phyloP scores from a whole-genome alignment of 768 basidiomycete species.

The Leccinum broughii region DNA sequence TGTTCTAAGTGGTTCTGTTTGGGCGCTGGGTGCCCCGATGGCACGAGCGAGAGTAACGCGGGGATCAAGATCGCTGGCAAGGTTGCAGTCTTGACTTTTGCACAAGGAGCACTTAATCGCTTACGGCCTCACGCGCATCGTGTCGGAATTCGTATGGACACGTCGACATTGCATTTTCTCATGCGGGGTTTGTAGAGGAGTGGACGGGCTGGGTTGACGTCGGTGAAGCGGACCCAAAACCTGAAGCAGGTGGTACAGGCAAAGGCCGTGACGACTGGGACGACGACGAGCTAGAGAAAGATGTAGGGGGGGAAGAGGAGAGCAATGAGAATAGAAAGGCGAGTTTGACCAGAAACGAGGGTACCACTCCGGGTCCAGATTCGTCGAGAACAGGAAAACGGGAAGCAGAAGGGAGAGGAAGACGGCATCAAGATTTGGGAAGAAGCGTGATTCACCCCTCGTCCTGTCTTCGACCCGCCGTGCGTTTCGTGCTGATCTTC shows the following conservation, averaged over 20 bases:
- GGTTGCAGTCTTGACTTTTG: neutral
- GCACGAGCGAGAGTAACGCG: conserved; percentile 9
- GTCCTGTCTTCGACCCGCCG: neutral
- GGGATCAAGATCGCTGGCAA: conserved; percentile 21
- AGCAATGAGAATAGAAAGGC: neutral
- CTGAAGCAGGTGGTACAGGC: neutral
- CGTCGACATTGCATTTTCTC: neutral
- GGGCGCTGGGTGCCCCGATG: conserved; percentile 5
- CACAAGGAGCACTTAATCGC: conserved; percentile 5
- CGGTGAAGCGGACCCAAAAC: neutral
- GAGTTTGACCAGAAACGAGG: too few relatives aligned
- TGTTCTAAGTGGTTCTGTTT: too few relatives aligned
- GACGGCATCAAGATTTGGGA: conserved; percentile 48
- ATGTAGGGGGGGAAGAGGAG: neutral
- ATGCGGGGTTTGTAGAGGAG: conserved; percentile 2
- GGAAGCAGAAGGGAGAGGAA: neutral
- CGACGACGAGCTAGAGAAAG: conserved; percentile 28
- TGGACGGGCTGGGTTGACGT: conserved; percentile 1
- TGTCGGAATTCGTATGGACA: neutral
- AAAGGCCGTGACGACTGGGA: conserved; percentile 57
- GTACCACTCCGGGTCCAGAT: neutral
- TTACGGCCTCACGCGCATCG: conserved; percentile 8
- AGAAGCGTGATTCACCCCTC: conserved; percentile 54
- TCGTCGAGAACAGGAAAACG: neutral
- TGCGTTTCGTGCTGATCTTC: conserved; percentile 6